These are phyloP conservation scores for Sporisorium exsertum DNA, from an alignment of 1,284 basidiomycete species.

Conservation along the genomic window DNA sequence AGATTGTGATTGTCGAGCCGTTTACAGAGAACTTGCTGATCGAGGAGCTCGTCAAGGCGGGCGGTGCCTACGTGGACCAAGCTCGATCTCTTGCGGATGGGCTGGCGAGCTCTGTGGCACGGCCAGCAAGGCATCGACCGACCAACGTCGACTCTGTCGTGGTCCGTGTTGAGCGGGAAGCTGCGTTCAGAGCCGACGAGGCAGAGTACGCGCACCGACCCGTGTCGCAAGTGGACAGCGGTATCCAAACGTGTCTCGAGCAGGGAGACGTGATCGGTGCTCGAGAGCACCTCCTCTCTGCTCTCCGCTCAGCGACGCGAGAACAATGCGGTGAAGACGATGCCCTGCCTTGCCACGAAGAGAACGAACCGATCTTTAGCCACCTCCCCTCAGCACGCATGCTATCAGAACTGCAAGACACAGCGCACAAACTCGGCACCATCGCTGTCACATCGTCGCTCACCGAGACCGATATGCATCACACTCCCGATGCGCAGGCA, in stretches of 20 bases:
- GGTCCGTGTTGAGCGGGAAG: conserved; percentile 13
- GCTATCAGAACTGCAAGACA: conserved; percentile 26
- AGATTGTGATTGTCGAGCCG: conserved; percentile 16
- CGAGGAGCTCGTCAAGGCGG: conserved; percentile 42
- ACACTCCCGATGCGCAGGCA: background rate
- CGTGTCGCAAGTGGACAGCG: conserved; percentile 8
- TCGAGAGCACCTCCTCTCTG: conserved; percentile 29
- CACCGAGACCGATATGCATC: conserved; percentile 29
- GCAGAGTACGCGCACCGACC: background rate
- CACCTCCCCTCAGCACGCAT: conserved; percentile 30
- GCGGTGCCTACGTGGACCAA: background rate
- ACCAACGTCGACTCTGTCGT: conserved; percentile 18
- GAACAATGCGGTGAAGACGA: conserved; percentile 2
- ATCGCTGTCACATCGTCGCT: conserved; percentile 15
- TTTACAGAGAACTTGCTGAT: conserved; percentile 39
- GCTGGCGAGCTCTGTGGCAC: background rate
- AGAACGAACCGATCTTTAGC: conserved; percentile 3
- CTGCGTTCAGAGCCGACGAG: background rate
- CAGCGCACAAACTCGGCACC: conserved; percentile 23
- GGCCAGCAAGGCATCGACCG: background rate
- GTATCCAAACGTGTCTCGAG: conserved; percentile 16
- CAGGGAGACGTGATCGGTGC: conserved; percentile 32
- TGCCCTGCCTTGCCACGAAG: background rate
- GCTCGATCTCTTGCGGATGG: conserved; percentile 11
- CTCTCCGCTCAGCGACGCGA: conserved; percentile 11